Evolutionary conservation across 2,329 filamentous ascomycete species (phyloP).

Genomic region (Diaporthe citriasiana): DNA sequence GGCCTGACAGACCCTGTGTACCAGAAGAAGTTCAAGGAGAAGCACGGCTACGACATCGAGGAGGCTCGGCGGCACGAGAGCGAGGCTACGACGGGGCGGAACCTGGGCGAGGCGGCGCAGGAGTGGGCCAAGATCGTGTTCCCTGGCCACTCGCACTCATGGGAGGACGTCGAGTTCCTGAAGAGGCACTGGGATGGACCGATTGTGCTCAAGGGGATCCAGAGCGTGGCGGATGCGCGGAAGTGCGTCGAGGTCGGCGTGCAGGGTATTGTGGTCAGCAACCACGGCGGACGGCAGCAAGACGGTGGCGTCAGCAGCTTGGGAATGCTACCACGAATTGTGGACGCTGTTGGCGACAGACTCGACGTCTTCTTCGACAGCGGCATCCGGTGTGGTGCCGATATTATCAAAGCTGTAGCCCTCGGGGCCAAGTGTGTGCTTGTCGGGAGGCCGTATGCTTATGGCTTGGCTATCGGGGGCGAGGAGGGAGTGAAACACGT

Average conservation of each 20-base stretch:
- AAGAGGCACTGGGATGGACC: slow-evolving; percentile 69
- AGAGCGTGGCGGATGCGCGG: slow-evolving; percentile 74
- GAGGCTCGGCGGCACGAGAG: slow-evolving; percentile 57
- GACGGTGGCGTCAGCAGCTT: slow-evolving; percentile 40
- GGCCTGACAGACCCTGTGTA: slow-evolving; percentile 40
- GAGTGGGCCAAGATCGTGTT: slow-evolving; percentile 69
- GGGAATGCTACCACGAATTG: slow-evolving; percentile 29
- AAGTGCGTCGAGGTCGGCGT: slow-evolving; percentile 71
- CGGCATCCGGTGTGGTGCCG: slow-evolving; percentile 74
- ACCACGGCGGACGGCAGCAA: slow-evolving; percentile 71
- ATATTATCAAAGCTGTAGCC: slow-evolving; percentile 77
- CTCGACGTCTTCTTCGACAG: slow-evolving; percentile 76
- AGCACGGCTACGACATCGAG: slow-evolving; percentile 44
- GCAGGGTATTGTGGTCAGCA: slow-evolving; percentile 78
- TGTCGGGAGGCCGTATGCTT: slow-evolving; percentile 62
- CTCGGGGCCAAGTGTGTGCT: slow-evolving; percentile 75
- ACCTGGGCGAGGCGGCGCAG: slow-evolving; percentile 67
- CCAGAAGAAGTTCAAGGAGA: slow-evolving; percentile 7
- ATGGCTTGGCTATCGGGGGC: slow-evolving; percentile 38
- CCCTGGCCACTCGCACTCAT: slow-evolving; percentile 70
- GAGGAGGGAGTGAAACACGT: slow-evolving; percentile 41
- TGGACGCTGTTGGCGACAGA: slow-evolving; percentile 68
- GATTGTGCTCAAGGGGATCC: slow-evolving; percentile 79
- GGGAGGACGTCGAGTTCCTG: slow-evolving; percentile 77
- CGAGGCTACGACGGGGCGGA: slow-evolving; percentile 60